Evolutionary conservation across 352 stramenopile genomes (phyloP).

Genomic region (Pythium apleroticum): DNA sequence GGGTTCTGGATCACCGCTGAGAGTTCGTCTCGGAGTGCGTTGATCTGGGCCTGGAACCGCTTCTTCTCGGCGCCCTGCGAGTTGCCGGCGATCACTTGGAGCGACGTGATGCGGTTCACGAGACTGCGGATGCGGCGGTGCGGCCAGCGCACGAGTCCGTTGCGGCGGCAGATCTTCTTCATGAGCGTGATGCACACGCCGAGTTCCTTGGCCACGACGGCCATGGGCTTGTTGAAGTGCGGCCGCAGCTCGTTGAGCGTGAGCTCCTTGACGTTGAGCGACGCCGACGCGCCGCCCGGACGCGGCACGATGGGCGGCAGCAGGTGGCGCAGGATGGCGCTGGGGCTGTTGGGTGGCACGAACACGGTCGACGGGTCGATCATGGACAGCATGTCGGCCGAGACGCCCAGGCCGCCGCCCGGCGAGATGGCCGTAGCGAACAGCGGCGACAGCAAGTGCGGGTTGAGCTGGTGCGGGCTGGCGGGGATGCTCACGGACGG

Average conservation of each 20-base stretch:
- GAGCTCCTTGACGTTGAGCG: constrained; percentile 67
- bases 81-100: constrained; percentile 63
- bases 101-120: constrained; percentile 77
- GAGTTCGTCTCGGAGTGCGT: constrained; percentile 58
- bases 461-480: constrained; percentile 20
- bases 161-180: constrained; percentile 87
- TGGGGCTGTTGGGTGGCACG: constrained; percentile 39
- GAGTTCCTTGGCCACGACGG: constrained; percentile 76
- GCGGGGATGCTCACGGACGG: constrained; percentile 27
- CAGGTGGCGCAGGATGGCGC: constrained; percentile 42
- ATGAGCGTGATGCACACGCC: constrained; percentile 86
- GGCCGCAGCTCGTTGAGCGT: constrained; percentile 79
- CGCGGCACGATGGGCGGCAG: constrained; percentile 38
- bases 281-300: neutral
- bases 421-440: constrained; percentile 24
- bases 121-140: constrained; percentile 80
- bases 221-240: constrained; percentile 87
- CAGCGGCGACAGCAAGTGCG: constrained; percentile 26
- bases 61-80: constrained; percentile 51
- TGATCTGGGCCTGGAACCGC: constrained; percentile 66
- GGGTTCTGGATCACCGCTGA: constrained; percentile 82
- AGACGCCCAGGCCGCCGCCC: constrained; percentile 24
- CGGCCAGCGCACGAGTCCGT: constrained; percentile 80
- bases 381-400: constrained; percentile 51
- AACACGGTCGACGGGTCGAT: constrained; percentile 39